Base-by-base conservation (phyloP, 495 filamentous ascomycete species). In the Hypoxylon intermedium region DNA sequence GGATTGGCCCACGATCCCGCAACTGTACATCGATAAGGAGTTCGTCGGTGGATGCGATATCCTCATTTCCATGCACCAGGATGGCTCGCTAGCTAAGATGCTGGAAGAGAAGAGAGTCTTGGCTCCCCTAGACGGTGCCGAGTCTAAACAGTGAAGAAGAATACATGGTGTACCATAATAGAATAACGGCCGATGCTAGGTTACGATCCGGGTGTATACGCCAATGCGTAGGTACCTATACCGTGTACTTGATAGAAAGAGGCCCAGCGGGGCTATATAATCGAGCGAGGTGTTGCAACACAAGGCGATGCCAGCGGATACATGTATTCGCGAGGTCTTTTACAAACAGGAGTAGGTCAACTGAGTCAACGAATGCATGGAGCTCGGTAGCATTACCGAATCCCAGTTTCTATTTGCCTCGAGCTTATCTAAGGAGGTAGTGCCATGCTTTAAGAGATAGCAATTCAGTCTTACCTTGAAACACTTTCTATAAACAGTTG, bases 31-130 rank as follows among this genome's bases (percentile, higher is more conserved):
- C 44, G 83, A 94, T 46, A 93, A 93, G 74, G 92, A 98, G 71
- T 98, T 98, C 69, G 82, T 98, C 54, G 95, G 94, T 51, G 94
- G 94, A 1, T 98, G 94, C 71, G 95, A 98, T 77, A 98, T 98
- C 53, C 72, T 98, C 67, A 87, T 98, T 77, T 89, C 87, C 6
- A 98, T 98, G 94, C 94, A 98, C 78, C 91, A 97, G 77, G 95
- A 90, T 71, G 94, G 94, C 21, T 91, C 94, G 64, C 82, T 98
- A 58, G 90, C 92, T 1, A 95, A 93, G 76, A 64, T 98, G 71
- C 77, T 98, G 9, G 92, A 95, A 67, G 89, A 93, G 72, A 96
- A 97, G 83, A 80, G 83, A 28, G 92, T 98, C 23, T 70, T 98
- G 33, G 86, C 69, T 19, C 59, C 71, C 5, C 1, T 65, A 16